A percentile compares a stretch with the other conserved stretches of the same genome.
Evolutionary conservation across 2,329 filamentous ascomycete species (phyloP).

Genomic region (Beauveria sp.): DNA sequence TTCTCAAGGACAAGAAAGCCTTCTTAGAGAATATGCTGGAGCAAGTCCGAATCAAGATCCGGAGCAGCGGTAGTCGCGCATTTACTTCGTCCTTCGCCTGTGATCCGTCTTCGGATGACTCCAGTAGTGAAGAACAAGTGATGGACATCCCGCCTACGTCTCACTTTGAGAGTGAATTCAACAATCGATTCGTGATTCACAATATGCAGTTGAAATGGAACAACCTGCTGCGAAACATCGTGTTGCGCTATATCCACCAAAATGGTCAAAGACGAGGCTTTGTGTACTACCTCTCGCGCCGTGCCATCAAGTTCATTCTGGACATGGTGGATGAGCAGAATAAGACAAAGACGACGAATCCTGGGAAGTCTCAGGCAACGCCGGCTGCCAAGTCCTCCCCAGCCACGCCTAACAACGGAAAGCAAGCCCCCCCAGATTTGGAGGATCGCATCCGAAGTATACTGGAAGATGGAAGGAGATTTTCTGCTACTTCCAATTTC

Average conservation of each 20-base stretch:
- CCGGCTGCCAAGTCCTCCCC: slow-evolving; percentile 25
- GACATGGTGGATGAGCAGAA: slow-evolving; percentile 94
- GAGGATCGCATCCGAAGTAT: slow-evolving; percentile 83
- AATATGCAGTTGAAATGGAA: slow-evolving; percentile 99
- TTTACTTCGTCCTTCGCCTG: slow-evolving; percentile 12
- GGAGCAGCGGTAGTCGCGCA: slow-evolving; percentile 21
- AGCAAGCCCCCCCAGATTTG: slow-evolving; percentile 57
- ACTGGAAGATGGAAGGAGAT: slow-evolving; percentile 73
- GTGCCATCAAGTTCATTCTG: slow-evolving; percentile 94
- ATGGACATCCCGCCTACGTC: slow-evolving; percentile 62
- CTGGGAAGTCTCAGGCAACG: slow-evolving; percentile 22
- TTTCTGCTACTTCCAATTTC: slow-evolving; percentile 43
- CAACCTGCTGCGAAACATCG: slow-evolving; percentile 89
- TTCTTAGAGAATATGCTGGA: slow-evolving; percentile 53
- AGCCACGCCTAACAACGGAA: slow-evolving; percentile 37
- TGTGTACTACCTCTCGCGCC: slow-evolving; percentile 92
- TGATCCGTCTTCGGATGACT: neutral
- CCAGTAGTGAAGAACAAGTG: slow-evolving; percentile 28
- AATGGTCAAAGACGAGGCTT: slow-evolving; percentile 93
- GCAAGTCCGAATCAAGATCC: slow-evolving; percentile 35
- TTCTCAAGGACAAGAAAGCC: slow-evolving; percentile 49
- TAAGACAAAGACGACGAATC: slow-evolving; percentile 50
- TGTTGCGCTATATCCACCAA: slow-evolving; percentile 94
- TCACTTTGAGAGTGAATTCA: slow-evolving; percentile 90
- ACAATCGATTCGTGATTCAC: slow-evolving; percentile 96